Evolutionary conservation across 2,329 filamentous ascomycete genomes (phyloP).

Genomic region (Xylaria sp.): DNA sequence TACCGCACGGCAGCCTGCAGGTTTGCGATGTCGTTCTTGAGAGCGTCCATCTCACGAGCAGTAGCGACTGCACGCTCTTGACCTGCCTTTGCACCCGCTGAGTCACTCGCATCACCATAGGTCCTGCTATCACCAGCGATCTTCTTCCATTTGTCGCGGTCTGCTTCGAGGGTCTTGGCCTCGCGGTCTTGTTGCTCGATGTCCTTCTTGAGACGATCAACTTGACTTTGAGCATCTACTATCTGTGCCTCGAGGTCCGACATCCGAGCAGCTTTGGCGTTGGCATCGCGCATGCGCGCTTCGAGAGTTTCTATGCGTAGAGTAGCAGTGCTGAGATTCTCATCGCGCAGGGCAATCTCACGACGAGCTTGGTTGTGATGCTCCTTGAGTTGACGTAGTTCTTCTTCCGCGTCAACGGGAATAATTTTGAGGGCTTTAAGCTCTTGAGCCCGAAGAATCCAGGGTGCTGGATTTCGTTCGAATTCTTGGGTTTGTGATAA

Average conservation of each 20-base stretch:
- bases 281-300: constrained; percentile 84
- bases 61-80: constrained; percentile 75
- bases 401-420: constrained; percentile 84
- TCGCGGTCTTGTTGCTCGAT: constrained; percentile 75
- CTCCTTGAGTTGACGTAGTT: constrained; percentile 81
- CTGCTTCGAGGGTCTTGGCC: constrained; percentile 70
- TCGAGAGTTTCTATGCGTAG: constrained; percentile 95
- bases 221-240: constrained; percentile 61
- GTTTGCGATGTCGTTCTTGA: constrained; percentile 74
- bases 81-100: constrained; percentile 62
- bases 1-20: constrained; percentile 74
- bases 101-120: constrained; percentile 61
- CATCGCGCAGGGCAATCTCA: constrained; percentile 77
- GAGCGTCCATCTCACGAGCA: constrained; percentile 76
- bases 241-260: constrained; percentile 71
- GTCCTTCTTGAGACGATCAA: constrained; percentile 67
- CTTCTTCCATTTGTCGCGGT: constrained; percentile 77
- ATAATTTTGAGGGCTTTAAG: constrained; percentile 84
- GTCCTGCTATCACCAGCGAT: constrained; percentile 70
- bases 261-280: constrained; percentile 78
- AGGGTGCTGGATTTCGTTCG: constrained; percentile 79
- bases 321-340: constrained; percentile 84
- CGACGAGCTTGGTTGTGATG: constrained; percentile 82
- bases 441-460: constrained; percentile 83
- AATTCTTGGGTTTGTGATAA: constrained; percentile 81